These are phyloP conservation scores for Ceratobasidium sp. DNA, from an alignment of 1,284 basidiomycete genomes.

Conservation along the genomic window DNA sequence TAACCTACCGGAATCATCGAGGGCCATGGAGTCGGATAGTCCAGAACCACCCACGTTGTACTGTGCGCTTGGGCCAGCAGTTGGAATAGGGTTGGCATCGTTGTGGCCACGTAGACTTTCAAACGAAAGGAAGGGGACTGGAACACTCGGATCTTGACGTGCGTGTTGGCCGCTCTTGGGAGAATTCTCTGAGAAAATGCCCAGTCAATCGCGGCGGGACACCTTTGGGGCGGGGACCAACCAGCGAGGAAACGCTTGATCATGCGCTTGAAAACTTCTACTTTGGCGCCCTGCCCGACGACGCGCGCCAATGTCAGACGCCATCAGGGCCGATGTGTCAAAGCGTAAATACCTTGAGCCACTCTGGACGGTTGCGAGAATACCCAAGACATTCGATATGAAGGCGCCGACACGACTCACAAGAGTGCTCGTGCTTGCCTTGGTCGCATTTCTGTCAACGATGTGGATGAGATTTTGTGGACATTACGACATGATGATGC, in stretches of 20 bases:
- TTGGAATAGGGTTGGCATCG: background rate
- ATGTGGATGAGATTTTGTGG: background rate
- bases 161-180: conserved; percentile 39
- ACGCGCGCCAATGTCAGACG: conserved; percentile 21
- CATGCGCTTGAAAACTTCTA: conserved; percentile 37
- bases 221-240: background rate
- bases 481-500: background rate
- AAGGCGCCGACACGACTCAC: conserved; percentile 33
- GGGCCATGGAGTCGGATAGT: conserved; percentile 8
- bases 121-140: conserved; percentile 38
- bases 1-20: conserved; percentile 30
- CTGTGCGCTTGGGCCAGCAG: conserved; percentile 4
- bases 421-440: conserved; percentile 38
- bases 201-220: background rate
- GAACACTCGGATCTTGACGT: conserved; percentile 34
- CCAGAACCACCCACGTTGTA: conserved; percentile 16
- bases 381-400: conserved; percentile 37
- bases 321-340: background rate
- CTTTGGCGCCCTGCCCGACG: conserved; percentile 35
- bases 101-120: conserved; percentile 29
- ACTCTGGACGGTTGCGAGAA: conserved; percentile 35
- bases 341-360: conserved; percentile 23
- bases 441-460: conserved; percentile 38
- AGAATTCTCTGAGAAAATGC: conserved; percentile 30
- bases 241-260: conserved; percentile 43